A percentile compares a stretch with the other conserved stretches of the same genome.
Evolutionary conservation across 2,329 filamentous ascomycete species (phyloP).

Genomic region (Chaetomiaceae sp.): DNA sequence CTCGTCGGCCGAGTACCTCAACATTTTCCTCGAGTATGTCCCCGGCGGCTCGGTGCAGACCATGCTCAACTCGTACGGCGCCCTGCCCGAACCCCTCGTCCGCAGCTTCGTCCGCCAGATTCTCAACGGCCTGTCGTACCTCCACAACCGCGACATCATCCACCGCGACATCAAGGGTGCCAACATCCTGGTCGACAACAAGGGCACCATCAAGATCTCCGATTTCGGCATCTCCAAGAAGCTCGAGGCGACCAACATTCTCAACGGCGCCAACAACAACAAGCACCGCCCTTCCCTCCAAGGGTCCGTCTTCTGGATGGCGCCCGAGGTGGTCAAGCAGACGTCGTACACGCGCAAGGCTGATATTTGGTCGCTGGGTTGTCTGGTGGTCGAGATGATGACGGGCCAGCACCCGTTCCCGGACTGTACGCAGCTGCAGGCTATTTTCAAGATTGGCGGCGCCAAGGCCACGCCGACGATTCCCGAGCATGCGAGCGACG

Average conservation of each 20-base stretch:
- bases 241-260: slow-evolving; percentile 83
- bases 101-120: slow-evolving; percentile 97
- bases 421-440: slow-evolving; percentile 93
- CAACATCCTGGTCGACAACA: slow-evolving; percentile 98
- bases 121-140: slow-evolving; percentile 82
- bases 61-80: slow-evolving; percentile 98
- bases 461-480: slow-evolving; percentile 82
- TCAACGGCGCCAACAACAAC: slow-evolving; percentile 63
- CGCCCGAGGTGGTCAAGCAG: slow-evolving; percentile 95
- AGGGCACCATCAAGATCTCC: slow-evolving; percentile 97
- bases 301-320: slow-evolving; percentile 99
- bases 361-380: slow-evolving; percentile 97
- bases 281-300: slow-evolving; percentile 77
- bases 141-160: slow-evolving; percentile 93
- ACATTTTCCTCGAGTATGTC: slow-evolving; percentile 99
- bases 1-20: slow-evolving; percentile 84
- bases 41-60: slow-evolving; percentile 95
- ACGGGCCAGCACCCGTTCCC: slow-evolving; percentile 95
- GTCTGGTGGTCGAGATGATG: slow-evolving; percentile 98
- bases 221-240: slow-evolving; percentile 99
- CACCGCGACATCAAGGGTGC: slow-evolving; percentile 98
- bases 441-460: slow-evolving; percentile 96
- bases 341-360: slow-evolving; percentile 97
- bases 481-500: slow-evolving; percentile 78
- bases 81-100: slow-evolving; percentile 86